Evolutionary conservation across 2,329 filamentous ascomycete species (phyloP).

Genomic region (Ceratocystis ficicola): DNA sequence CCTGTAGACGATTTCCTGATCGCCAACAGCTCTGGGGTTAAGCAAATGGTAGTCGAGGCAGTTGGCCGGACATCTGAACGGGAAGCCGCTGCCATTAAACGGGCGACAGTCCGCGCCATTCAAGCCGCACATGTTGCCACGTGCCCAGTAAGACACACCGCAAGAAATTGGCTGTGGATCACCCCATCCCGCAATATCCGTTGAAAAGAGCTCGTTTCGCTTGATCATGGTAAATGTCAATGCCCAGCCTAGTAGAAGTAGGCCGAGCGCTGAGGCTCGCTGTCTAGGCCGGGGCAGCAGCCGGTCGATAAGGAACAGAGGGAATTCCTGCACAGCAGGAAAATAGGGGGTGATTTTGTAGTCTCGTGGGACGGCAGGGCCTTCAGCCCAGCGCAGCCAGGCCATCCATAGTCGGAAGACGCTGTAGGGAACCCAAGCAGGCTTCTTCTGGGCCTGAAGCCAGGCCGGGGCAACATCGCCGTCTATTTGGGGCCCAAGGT

Average conservation of each 20-base stretch:
- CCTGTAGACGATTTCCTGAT: constrained; percentile 51
- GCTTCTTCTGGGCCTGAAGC: constrained; percentile 45
- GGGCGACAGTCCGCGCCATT: constrained; percentile 65
- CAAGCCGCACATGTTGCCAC: constrained; percentile 60
- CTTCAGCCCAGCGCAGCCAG: constrained; percentile 40
- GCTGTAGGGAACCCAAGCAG: constrained; percentile 48
- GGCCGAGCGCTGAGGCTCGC: constrained; percentile 45
- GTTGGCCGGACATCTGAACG: constrained; percentile 63
- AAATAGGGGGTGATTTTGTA: constrained; percentile 49
- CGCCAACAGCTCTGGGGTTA: constrained; percentile 64
- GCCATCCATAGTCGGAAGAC: constrained; percentile 36
- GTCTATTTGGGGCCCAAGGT: not conserved
- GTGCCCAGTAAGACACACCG: constrained; percentile 55
- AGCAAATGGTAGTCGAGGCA: constrained; percentile 54
- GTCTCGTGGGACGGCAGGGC: constrained; percentile 41
- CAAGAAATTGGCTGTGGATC: constrained; percentile 54
- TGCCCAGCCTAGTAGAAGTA: constrained; percentile 55
- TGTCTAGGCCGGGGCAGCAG: constrained; percentile 49
- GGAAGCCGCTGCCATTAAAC: constrained; percentile 55
- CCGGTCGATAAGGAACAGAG: constrained; percentile 49
- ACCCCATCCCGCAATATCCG: constrained; percentile 56
- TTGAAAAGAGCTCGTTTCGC: constrained; percentile 45
- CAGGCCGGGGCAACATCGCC: constrained; percentile 27
- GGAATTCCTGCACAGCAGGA: constrained; percentile 54
- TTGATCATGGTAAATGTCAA: constrained; percentile 57